Evolutionary conservation across 148 eudicot genomes (phyloP).

Genomic region (Fallopia convolvulus): DNA sequence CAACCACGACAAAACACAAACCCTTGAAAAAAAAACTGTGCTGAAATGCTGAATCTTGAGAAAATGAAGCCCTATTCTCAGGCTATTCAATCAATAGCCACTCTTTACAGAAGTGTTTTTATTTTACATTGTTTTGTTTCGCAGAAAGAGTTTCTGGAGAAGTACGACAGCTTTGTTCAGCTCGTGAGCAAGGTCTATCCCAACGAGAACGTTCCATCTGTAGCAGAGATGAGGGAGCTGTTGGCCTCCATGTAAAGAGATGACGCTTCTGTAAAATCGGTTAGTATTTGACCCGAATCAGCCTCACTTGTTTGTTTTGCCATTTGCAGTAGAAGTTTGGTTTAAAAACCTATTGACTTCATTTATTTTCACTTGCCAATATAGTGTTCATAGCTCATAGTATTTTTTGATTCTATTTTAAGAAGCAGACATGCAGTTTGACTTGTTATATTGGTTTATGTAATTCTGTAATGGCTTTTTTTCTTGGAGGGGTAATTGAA

Average conservation of each 20-base stretch:
- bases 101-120: background rate
- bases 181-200: constrained; percentile 83
- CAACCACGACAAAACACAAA: too few species aligned
- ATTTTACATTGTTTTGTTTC: background rate
- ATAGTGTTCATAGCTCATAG: background rate
- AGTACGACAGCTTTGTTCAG: constrained; percentile 83
- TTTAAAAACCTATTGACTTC: background rate
- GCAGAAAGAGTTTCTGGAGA: constrained; percentile 95
- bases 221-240: constrained; percentile 70
- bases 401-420: background rate
- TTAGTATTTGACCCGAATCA: background rate
- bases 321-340: background rate
- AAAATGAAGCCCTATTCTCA: background rate
- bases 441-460: background rate
- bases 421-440: background rate
- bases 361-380: background rate
- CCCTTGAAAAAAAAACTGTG: too few species aligned
- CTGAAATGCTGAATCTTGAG: too few species aligned
- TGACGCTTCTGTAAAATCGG: background rate
- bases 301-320: background rate
- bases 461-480: background rate
- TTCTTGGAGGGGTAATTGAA: background rate
- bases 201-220: constrained; percentile 64
- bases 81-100: background rate
- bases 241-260: constrained; percentile 54